phyloP scores from a whole-genome alignment of 805 yeast genomes.

The Metschnikowia cerradonensis region DNA sequence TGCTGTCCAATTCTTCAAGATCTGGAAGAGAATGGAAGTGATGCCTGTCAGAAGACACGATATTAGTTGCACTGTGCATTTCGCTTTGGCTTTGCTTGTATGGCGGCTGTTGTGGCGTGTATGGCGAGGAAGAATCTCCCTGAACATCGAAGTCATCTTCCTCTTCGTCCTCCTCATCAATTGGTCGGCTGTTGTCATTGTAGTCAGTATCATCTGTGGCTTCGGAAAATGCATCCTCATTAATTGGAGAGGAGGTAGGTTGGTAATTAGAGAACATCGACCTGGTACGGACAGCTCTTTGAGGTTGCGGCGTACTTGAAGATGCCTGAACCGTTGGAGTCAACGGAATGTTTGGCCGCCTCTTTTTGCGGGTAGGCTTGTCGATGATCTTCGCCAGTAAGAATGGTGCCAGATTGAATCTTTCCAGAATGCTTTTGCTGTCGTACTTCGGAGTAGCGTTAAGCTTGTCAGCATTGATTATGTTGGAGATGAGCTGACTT shows the following conservation, averaged over 20 bases:
- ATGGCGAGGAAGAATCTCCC: constrained; percentile 32
- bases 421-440: constrained; percentile 38
- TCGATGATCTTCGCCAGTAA: constrained; percentile 39
- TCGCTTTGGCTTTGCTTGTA: constrained; percentile 20
- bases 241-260: constrained; percentile 40
- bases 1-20: constrained; percentile 42
- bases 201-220: constrained; percentile 40
- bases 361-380: constrained; percentile 26
- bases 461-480: constrained; percentile 40
- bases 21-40: constrained; percentile 40
- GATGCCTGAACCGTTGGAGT: constrained; percentile 15
- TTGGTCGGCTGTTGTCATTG: constrained; percentile 17
- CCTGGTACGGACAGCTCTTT: constrained; percentile 40
- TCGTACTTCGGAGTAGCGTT: constrained; percentile 37
- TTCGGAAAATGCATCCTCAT: constrained; percentile 35
- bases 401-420: constrained; percentile 45
- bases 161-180: constrained; percentile 23
- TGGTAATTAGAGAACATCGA: constrained; percentile 36
- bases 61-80: constrained; percentile 10
- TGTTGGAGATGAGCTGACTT: constrained; percentile 36
- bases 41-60: constrained; percentile 14
- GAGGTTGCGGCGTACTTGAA: constrained; percentile 21
- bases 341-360: constrained; percentile 18
- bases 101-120: constrained; percentile 40
- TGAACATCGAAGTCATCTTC: constrained; percentile 28